Evolutionary conservation across 208 protist species (phyloP), one percentile per base, ranked within the genome.

Genomic region (Leishmania gerbilli): DNA sequence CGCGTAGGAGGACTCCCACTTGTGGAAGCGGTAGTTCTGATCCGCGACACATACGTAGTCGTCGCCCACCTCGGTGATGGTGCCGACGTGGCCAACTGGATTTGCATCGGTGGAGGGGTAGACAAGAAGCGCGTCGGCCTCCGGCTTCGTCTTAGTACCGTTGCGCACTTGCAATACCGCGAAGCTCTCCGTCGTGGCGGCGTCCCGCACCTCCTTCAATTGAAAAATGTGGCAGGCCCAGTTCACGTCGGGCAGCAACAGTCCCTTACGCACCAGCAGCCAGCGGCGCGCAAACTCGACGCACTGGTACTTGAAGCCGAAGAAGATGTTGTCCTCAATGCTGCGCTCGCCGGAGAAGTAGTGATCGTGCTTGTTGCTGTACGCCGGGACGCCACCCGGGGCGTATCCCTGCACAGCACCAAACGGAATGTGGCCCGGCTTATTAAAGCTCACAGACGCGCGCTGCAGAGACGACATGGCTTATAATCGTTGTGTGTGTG

Each of bases 281-380:
- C 93, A 96, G 56, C 95, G 95, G 27, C 95, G 95, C 17, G 93
- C 95, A 69, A 96, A 97, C 84, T 97, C 95, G 31, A 96, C 93
- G 76, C 93, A 97, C 82, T 97, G 95, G 79, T 96, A 97, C 86
- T 96, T 96, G 82, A 93, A 97, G 53, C 95, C 95, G 80, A 85
- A 96, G 79, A 95, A 96, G 65, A 97, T 68, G 79, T 90, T 87
- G 47, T 79, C 87, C 74, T 94, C 88, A 65, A 97, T 83, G 84
- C 88, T 95, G 65, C 95, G 95, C 83, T 96, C 92, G 24, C 89
- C 95, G 1, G 92, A 95, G 84, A 97, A 97, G 88, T 89, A 95
- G 81, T 92, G 87, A 81, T 96, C 92, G 77, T 95, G 89, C 56
- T 92, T 90, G 83, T 97, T 97, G 83, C 95, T 96, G 88, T 95